Evolutionary conservation across 495 filamentous ascomycete species (phyloP).

Genomic region (Aspergillus hancockii): DNA sequence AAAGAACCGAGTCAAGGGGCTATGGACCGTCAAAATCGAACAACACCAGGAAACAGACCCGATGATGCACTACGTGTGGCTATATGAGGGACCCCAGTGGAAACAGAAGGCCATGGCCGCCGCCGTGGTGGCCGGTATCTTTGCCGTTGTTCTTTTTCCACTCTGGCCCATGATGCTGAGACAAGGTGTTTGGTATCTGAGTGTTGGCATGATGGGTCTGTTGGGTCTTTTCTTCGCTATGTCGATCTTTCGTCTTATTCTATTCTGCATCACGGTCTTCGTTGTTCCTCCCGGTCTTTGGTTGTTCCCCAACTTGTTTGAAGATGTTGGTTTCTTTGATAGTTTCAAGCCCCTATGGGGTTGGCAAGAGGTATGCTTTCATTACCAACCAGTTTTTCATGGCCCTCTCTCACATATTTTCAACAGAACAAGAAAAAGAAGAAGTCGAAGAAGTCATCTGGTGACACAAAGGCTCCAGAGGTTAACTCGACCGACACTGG

Average conservation of each 20-base stretch:
- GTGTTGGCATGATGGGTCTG: constrained; percentile 89
- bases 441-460: constrained; percentile 66
- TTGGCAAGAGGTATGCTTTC: constrained; percentile 83
- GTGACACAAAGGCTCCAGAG: constrained; percentile 27
- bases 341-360: constrained; percentile 96
- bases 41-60: constrained; percentile 91
- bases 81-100: constrained; percentile 93
- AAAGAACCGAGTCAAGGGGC: constrained; percentile 87
- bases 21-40: constrained; percentile 96
- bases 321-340: constrained; percentile 98
- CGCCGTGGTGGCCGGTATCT: constrained; percentile 77
- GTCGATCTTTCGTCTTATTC: constrained; percentile 91
- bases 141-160: constrained; percentile 90
- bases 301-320: constrained; percentile 97
- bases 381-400: neutral
- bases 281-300: constrained; percentile 83
- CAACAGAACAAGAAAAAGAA: constrained; percentile 55
- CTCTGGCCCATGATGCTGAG: constrained; percentile 92
- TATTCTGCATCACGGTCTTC: constrained; percentile 94
- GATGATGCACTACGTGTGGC: constrained; percentile 93
- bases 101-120: constrained; percentile 89
- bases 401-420: constrained; percentile 11
- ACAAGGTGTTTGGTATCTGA: constrained; percentile 95
- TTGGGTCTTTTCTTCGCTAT: constrained; percentile 96
- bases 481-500: constrained; percentile 39